Percentiles rank a stretch among this genome's conserved stretches.
These are phyloP conservation scores for Leersia perrieri DNA, from an alignment of 176 grass and related monocot species.

Conservation along the genomic window DNA sequence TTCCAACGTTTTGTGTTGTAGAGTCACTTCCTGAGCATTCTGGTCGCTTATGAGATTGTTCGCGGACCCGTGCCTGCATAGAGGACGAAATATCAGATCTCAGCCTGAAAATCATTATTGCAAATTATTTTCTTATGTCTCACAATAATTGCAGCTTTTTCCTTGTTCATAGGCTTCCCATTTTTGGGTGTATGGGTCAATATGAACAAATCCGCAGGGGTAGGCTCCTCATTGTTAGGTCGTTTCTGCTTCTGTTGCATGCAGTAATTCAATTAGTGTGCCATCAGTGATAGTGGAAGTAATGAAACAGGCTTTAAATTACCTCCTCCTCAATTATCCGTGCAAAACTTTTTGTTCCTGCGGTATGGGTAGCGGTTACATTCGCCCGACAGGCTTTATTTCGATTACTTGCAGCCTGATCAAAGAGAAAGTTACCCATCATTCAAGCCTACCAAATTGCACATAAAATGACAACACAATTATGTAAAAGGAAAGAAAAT, in stretches of 20 bases:
- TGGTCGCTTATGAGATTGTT: conserved; percentile 16
- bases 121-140: conserved; percentile 27
- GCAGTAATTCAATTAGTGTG: conserved; percentile 9
- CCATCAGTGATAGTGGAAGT: background rate
- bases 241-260: conserved; percentile 47
- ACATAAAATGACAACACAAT: background rate
- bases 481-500: background rate
- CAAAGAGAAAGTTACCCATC: conserved; percentile 1
- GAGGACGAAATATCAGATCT: conserved; percentile 19
- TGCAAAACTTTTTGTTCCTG: conserved; percentile 61
- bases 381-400: conserved; percentile 44
- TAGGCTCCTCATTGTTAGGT: conserved; percentile 46
- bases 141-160: conserved; percentile 49
- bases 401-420: conserved; percentile 39
- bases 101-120: background rate
- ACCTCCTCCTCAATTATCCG: conserved; percentile 58
- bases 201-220: conserved; percentile 43
- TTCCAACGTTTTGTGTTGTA: background rate
- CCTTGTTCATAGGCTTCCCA: conserved; percentile 42
- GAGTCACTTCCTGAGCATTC: conserved; percentile 22
- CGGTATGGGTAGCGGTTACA: conserved; percentile 32
- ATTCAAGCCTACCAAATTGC: conserved; percentile 15
- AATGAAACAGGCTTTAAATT: conserved; percentile 24
- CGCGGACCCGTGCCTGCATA: conserved; percentile 33
- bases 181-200: conserved; percentile 58